Conservation (phyloP, 2,329 filamentous ascomycete genomes). For the Pestalotiopsis sp. region DNA sequence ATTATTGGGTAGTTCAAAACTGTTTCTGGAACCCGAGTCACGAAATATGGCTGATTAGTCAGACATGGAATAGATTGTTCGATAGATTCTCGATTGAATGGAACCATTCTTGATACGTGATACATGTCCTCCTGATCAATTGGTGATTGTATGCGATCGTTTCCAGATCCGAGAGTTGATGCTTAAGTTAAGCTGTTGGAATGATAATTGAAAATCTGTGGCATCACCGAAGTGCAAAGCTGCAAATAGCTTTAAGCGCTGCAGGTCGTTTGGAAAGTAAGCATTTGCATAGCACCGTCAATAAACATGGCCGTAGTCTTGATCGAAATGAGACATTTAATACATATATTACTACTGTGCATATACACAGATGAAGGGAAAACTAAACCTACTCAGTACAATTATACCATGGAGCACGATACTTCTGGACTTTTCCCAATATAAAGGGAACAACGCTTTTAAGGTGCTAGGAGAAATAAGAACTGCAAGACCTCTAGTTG, state of each 20-base stretch:
- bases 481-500: no score
- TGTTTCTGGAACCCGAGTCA: no score
- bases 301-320: slow-evolving; percentile 1
- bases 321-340: neutral
- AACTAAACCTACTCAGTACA: no score
- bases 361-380: no score
- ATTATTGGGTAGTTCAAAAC: neutral
- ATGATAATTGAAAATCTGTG: slow-evolving; percentile 5
- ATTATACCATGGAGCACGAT: no score
- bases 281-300: slow-evolving; percentile 1
- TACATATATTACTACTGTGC: no score
- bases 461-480: no score
- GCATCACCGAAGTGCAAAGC: neutral
- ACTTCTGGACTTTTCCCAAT: no score
- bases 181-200: neutral
- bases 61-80: no score
- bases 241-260: slow-evolving; percentile 3
- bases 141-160: neutral
- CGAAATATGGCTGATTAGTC: no score
- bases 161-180: neutral
- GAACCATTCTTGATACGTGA: neutral
- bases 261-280: neutral
- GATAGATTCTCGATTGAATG: no score
- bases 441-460: no score
- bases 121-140: neutral